A percentile compares a stretch with the other conserved stretches of the same genome.
phyloP scores from a whole-genome alignment of 2,329 filamentous ascomycete genomes.

The Penicillium crustosum region DNA sequence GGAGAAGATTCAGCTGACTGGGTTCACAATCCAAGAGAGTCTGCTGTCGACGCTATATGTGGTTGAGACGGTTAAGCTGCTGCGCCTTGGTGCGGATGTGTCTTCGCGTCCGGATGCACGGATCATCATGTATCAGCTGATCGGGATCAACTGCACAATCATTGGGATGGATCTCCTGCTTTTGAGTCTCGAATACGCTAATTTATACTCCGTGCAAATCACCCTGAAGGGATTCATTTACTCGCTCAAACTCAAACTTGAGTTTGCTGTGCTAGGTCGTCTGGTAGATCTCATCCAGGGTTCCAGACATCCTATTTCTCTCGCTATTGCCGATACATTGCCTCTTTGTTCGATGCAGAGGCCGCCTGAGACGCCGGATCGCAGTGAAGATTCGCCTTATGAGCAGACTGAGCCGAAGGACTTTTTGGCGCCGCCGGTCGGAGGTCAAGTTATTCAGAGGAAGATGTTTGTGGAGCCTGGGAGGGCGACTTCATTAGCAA shows the following conservation, averaged over 20 bases:
- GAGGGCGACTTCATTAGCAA: neutral
- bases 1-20: constrained; percentile 49
- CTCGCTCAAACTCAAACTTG: constrained; percentile 51
- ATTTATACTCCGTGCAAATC: constrained; percentile 43
- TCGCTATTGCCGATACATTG: constrained; percentile 26
- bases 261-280: constrained; percentile 55
- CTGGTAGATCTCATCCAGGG: constrained; percentile 43
- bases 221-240: constrained; percentile 43
- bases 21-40: constrained; percentile 49
- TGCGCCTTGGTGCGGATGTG: constrained; percentile 35
- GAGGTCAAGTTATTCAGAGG: constrained; percentile 11
- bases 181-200: constrained; percentile 43
- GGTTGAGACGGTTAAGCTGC: constrained; percentile 52
- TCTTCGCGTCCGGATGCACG: constrained; percentile 26
- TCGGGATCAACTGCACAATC: constrained; percentile 49
- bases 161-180: constrained; percentile 48
- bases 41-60: constrained; percentile 53
- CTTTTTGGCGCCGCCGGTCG: constrained; percentile 5
- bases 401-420: constrained; percentile 13
- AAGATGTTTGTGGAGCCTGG: constrained; percentile 12
- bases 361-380: constrained; percentile 11
- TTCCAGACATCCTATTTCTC: constrained; percentile 22
- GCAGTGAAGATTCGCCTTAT: constrained; percentile 6
- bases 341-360: constrained; percentile 23
- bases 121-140: constrained; percentile 46